These are phyloP conservation scores for Candida sanyaensis DNA, from an alignment of 1,139 yeast genomes.

Conservation along the genomic window DNA sequence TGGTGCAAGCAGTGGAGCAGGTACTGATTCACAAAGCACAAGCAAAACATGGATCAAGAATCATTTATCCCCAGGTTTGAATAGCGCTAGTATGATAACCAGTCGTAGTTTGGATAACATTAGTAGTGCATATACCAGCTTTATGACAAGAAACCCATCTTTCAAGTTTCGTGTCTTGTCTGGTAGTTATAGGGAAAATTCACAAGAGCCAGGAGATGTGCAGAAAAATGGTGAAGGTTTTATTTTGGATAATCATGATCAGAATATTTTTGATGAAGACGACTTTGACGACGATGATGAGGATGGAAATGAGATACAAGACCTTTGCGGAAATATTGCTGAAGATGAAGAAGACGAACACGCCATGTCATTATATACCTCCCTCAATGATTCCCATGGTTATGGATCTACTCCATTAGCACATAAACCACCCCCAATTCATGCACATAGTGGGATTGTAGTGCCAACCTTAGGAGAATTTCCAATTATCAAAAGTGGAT, in stretches of 20 bases:
- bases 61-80: constrained; percentile 18
- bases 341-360: constrained; percentile 52
- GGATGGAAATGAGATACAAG: constrained; percentile 11
- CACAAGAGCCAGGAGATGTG: constrained; percentile 13
- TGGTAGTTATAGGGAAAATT: constrained; percentile 15
- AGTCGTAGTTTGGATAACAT: constrained; percentile 24
- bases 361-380: constrained; percentile 51
- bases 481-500: constrained; percentile 32
- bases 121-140: constrained; percentile 20
- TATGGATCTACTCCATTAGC: constrained; percentile 16
- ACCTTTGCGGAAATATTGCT: constrained; percentile 18
- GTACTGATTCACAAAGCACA: constrained; percentile 5
- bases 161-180: constrained; percentile 21
- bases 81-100: constrained; percentile 7
- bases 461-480: constrained; percentile 51
- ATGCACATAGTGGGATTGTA: constrained; percentile 26
- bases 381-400: constrained; percentile 32
- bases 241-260: neutral
- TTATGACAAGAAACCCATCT: constrained; percentile 20
- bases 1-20: neutral
- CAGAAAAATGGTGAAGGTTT: constrained; percentile 4
- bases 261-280: constrained; percentile 6
- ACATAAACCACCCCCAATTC: constrained; percentile 19
- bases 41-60: constrained; percentile 11
- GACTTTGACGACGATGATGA: constrained; percentile 20